Evolutionary conservation across 768 basidiomycete species (phyloP).

Genomic region (Cystofilobasidium macerans): DNA sequence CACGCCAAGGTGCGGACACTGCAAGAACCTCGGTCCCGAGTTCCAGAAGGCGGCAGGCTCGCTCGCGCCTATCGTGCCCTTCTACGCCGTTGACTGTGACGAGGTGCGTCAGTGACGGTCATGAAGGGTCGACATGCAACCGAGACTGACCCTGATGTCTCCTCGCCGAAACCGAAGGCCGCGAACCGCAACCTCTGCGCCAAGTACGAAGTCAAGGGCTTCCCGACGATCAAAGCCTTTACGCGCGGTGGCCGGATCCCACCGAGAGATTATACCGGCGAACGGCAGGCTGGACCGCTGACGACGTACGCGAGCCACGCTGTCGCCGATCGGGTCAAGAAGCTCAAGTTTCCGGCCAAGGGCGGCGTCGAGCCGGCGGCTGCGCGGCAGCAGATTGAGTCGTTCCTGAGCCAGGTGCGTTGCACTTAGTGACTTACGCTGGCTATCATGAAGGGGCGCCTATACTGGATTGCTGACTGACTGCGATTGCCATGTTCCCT

Average conservation of each 20-base stretch:
- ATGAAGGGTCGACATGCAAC: no score
- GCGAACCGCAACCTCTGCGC: conserved; percentile 71
- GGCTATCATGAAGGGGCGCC: no score
- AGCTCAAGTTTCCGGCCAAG: conserved; percentile 39
- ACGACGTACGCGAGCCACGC: conserved; percentile 64
- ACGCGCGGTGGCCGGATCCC: conserved; percentile 58
- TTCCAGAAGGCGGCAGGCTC: conserved; percentile 68
- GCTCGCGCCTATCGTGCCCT: conserved; percentile 68
- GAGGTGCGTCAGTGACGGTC: no score
- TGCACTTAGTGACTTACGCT: no score
- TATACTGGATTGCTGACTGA: no score
- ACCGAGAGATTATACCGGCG: conserved; percentile 56
- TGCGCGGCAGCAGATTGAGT: conserved; percentile 48
- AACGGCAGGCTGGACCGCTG: conserved; percentile 61
- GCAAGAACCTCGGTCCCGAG: conserved; percentile 73
- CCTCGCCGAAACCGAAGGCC: neutral
- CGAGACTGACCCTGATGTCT: no score
- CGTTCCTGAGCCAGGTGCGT: conserved; percentile 61
- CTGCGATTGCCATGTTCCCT: neutral
- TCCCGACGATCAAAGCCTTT: conserved; percentile 86
- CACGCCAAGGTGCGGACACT: conserved; percentile 34
- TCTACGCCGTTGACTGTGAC: conserved; percentile 91
- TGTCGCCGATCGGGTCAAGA: conserved; percentile 59
- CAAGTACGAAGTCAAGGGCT: conserved; percentile 76
- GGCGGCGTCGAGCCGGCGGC: conserved; percentile 27